Base-by-base conservation (phyloP, 2,329 filamentous ascomycete genomes). In the Cryoendolithus antarcticus region DNA sequence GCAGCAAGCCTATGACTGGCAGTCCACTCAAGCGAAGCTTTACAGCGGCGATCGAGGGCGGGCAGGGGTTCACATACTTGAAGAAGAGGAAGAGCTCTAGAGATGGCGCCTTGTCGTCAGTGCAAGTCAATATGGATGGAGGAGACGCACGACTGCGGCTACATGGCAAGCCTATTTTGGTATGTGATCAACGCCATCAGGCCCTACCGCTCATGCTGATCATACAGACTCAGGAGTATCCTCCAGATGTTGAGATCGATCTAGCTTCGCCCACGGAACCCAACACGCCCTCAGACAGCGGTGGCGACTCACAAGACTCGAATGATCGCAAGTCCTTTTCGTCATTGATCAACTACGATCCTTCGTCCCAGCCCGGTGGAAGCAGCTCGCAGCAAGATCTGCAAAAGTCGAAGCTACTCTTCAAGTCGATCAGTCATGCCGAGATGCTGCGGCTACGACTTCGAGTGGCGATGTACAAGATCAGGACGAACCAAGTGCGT, bases 381-480 rank as follows among this genome's bases (percentile, higher is more conserved):
- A 19, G 15, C 15, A 19, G 15, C 12, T 15, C 19, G 9, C 36
- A 21, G 32, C 37, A 31, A 27, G 30, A 42, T 9, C 15, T 24
- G 11, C 15, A 36, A 10, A 28, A 35, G 39, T 45, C 33, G 55
- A 44, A 30, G 48, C 38, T 34, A 9, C n/a, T 35, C 28, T 40
- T 38, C 57, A 82, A 71, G 30, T 38, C 41, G 72, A 74, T 37
- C 21, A 52, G 49, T 7, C 39, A 46, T 60, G 78, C 77, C 12
- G 73, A 81, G 53, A 72, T 76, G 35, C 65, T 86, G 33, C 72
- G 72, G 37, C 69, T 84, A 7, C 72, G 81, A n/a, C 72, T 88
- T 10, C 69, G 73, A 21, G 71, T 86, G 12, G 82, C 80, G 9
- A 73, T 72, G 53, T 86, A 86, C 66, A 86, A 86, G 61, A 67